Percentiles rank a stretch among this genome's conserved stretches.
These are phyloP conservation scores for Nigrospora osmanthi DNA, from an alignment of 2,329 filamentous ascomycete species.

Conservation along the genomic window DNA sequence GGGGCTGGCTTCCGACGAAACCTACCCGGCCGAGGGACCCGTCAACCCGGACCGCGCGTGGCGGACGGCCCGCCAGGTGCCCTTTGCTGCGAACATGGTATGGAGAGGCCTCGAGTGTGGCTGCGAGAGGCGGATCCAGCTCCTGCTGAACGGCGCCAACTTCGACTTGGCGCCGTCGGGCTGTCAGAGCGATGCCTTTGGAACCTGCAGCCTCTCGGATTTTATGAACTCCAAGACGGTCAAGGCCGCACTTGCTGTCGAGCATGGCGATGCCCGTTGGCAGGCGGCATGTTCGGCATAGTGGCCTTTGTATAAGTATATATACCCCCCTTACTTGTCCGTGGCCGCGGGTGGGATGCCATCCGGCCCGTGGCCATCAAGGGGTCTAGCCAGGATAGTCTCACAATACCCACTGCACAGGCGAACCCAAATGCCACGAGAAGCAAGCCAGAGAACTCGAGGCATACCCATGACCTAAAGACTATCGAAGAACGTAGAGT, in stretches of 20 bases:
- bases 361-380: too few species aligned
- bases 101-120: conserved; percentile 11
- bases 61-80: conserved; percentile 10
- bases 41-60: conserved; percentile 9
- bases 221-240: conserved; percentile 9
- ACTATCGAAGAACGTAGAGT: too few species aligned
- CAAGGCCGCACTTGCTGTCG: conserved; percentile 8
- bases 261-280: conserved; percentile 11
- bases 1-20: conserved; percentile 9
- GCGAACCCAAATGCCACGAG: too few species aligned
- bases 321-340: too few species aligned
- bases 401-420: too few species aligned
- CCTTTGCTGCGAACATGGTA: conserved; percentile 13
- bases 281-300: conserved; percentile 5
- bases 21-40: conserved; percentile 10
- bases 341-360: too few species aligned
- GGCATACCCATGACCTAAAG: too few species aligned
- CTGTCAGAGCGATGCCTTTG: conserved; percentile 11
- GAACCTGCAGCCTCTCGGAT: conserved; percentile 10
- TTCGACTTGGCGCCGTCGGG: conserved; percentile 11
- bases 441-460: too few species aligned
- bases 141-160: conserved; percentile 13
- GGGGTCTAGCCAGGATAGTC: too few species aligned
- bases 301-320: too few species aligned
- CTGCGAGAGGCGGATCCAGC: conserved; percentile 8